A percentile compares a stretch with the other conserved stretches of the same genome.
These are phyloP conservation scores for Globisporangium viniferum DNA, from an alignment of 352 stramenopile genomes.

Conservation along the genomic window DNA sequence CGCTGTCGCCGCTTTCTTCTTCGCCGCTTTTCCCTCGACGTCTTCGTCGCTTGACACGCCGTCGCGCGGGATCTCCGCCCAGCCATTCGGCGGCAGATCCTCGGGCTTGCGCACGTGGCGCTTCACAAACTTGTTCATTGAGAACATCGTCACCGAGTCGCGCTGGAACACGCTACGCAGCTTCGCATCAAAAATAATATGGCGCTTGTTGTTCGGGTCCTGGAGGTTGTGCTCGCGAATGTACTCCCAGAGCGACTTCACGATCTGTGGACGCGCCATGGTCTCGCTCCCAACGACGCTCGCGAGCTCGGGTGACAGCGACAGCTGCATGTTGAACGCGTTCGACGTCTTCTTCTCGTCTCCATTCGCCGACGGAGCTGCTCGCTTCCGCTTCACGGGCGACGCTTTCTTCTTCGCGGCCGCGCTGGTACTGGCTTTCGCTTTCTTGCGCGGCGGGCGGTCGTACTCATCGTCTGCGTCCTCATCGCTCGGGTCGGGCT, in stretches of 20 bases:
- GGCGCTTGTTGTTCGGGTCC: slow-evolving; percentile 92
- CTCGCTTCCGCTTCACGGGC: slow-evolving; percentile 54
- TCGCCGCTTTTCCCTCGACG: slow-evolving; percentile 45
- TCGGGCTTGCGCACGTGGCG: slow-evolving; percentile 76
- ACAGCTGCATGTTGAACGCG: slow-evolving; percentile 78
- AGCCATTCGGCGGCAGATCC: slow-evolving; percentile 58
- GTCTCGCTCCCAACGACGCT: slow-evolving; percentile 77
- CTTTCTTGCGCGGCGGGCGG: slow-evolving; percentile 28
- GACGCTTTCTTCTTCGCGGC: slow-evolving; percentile 53
- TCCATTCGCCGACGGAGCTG: slow-evolving; percentile 23
- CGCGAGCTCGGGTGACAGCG: slow-evolving; percentile 75
- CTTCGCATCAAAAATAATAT: slow-evolving; percentile 90
- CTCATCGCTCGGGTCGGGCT: slow-evolving; percentile 35
- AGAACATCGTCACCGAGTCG: slow-evolving; percentile 87
- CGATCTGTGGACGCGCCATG: slow-evolving; percentile 90
- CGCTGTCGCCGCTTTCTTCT: slow-evolving; percentile 56
- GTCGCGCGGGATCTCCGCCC: slow-evolving; percentile 72
- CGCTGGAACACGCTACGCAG: slow-evolving; percentile 78
- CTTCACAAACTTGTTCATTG: slow-evolving; percentile 89
- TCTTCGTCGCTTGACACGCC: slow-evolving; percentile 83
- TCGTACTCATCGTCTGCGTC: slow-evolving; percentile 38
- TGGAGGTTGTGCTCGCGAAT: slow-evolving; percentile 94
- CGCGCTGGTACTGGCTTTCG: slow-evolving; percentile 18
- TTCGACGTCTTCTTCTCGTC: slow-evolving; percentile 33
- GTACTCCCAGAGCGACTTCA: slow-evolving; percentile 96